Evolutionary conservation across 306 rosid species (phyloP).

Genomic region (Acacia acuminata): DNA sequence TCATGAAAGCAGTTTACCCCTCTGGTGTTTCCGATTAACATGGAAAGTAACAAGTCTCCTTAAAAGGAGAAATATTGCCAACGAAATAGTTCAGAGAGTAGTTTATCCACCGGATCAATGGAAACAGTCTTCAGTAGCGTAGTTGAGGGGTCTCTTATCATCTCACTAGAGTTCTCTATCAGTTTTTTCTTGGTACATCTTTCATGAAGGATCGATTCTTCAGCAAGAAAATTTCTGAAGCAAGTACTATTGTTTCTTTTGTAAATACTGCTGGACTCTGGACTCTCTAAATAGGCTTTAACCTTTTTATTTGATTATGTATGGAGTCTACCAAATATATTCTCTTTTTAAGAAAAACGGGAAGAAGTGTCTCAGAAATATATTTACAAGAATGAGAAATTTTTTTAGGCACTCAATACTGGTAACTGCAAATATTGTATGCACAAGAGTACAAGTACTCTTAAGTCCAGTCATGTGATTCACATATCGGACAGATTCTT

Average conservation of each 20-base stretch:
- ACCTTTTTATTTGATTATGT: background rate
- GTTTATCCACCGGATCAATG: background rate
- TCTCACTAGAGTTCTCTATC: background rate
- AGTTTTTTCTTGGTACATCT: background rate
- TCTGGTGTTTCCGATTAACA: background rate
- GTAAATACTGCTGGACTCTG: background rate
- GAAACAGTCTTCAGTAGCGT: background rate
- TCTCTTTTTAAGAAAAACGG: too few species aligned
- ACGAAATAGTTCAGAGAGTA: background rate
- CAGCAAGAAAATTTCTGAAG: background rate
- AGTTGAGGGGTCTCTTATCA: background rate
- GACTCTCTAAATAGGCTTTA: background rate
- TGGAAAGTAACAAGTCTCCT: background rate
- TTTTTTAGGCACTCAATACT: too few species aligned
- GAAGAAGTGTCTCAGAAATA: too few species aligned
- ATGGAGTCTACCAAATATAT: background rate
- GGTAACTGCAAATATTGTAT: too few species aligned
- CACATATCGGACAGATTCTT: too few species aligned
- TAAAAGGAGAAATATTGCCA: background rate
- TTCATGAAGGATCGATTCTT: background rate
- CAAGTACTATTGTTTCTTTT: background rate
- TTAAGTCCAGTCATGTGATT: too few species aligned
- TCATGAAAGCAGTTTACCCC: background rate
- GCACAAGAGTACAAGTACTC: too few species aligned
- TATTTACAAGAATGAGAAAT: too few species aligned